Evolutionary conservation across 176 grass and related monocot genomes (phyloP).

Genomic region (Cymbopogon citratus): DNA sequence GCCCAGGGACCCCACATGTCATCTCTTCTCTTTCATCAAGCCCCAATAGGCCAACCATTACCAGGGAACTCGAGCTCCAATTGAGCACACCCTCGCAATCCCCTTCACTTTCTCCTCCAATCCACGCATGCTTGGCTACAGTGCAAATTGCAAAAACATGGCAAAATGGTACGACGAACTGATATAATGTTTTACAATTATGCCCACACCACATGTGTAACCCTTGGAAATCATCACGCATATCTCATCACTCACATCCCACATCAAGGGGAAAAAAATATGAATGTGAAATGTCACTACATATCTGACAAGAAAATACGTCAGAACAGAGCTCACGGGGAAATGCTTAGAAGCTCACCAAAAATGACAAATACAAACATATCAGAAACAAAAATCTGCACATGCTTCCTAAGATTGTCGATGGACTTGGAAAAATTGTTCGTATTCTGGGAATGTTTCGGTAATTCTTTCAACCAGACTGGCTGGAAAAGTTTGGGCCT

Average conservation of each 20-base stretch:
- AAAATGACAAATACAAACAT: not conserved
- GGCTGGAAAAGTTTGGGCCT: constrained; percentile 29
- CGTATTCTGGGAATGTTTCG: constrained; percentile 56
- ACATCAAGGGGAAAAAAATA: not conserved
- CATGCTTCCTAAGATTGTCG: constrained; percentile 12
- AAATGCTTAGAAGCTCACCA: not conserved
- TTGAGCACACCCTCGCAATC: too few species aligned
- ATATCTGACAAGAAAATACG: not conserved
- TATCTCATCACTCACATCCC: too few species aligned
- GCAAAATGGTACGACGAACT: not conserved
- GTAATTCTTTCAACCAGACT: constrained; percentile 35
- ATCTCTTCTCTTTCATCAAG: too few species aligned
- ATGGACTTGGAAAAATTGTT: constrained; percentile 28
- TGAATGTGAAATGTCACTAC: not conserved
- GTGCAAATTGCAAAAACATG: not conserved
- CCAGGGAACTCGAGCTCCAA: too few species aligned
- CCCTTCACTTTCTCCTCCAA: too few species aligned
- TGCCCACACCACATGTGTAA: not conserved
- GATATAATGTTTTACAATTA: not conserved
- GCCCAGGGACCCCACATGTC: too few species aligned
- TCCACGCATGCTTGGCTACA: too few species aligned
- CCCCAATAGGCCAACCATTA: too few species aligned
- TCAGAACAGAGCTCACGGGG: not conserved
- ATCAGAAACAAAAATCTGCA: not conserved
- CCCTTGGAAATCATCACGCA: not conserved